Conservation (phyloP, 2,329 filamentous ascomycete species). For the Tolypocladium capitatum region DNA sequence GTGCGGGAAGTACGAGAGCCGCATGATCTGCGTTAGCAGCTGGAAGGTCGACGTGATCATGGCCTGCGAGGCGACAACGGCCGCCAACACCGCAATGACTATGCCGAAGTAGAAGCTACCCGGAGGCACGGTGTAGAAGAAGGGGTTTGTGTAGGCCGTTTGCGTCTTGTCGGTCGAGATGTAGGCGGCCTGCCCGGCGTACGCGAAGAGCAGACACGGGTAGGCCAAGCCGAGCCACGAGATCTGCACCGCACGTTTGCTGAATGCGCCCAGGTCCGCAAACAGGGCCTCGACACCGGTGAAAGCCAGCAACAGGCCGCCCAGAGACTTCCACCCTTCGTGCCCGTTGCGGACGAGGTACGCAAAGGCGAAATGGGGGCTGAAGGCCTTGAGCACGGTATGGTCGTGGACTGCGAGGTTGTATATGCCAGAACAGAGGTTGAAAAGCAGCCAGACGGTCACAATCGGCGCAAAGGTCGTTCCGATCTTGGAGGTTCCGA, state of each 20-base stretch:
- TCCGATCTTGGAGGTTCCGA: neutral
- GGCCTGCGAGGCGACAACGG: slow-evolving; percentile 65
- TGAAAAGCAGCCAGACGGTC: neutral
- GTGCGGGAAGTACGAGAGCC: slow-evolving; percentile 57
- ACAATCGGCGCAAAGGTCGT: neutral
- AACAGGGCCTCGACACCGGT: neutral
- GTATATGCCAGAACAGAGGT: neutral
- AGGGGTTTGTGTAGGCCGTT: slow-evolving; percentile 41
- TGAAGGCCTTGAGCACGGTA: neutral
- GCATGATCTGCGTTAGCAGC: slow-evolving; percentile 58
- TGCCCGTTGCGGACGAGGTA: neutral
- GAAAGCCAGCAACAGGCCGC: neutral
- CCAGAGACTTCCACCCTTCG: neutral
- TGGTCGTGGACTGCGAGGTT: neutral
- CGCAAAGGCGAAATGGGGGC: neutral
- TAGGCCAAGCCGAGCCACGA: neutral
- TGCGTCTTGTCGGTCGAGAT: neutral
- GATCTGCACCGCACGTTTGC: neutral
- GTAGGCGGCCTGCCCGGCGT: neutral
- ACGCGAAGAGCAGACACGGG: neutral
- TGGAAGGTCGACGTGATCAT: slow-evolving; percentile 68
- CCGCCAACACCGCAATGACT: slow-evolving; percentile 54
- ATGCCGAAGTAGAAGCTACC: slow-evolving; percentile 56
- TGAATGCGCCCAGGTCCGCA: neutral
- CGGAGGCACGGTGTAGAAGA: slow-evolving; percentile 56